These are phyloP conservation scores for Suillus alpinus DNA, from an alignment of 768 basidiomycete species.

Conservation along the genomic window DNA sequence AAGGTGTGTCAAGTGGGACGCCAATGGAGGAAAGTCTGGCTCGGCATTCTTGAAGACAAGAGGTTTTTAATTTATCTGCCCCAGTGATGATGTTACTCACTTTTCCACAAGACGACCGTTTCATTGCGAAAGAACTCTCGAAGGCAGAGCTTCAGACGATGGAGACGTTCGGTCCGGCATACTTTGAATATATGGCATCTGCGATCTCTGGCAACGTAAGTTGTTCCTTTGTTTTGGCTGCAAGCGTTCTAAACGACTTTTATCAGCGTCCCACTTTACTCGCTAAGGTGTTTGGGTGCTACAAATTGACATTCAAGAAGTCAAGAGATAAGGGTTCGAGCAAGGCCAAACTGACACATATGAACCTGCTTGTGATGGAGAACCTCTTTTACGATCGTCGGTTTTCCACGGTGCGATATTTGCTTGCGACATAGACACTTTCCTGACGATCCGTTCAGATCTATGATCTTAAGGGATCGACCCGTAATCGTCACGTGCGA, in stretches of 20 bases:
- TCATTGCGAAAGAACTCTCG: slow-evolving; percentile 97
- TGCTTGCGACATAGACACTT: background rate
- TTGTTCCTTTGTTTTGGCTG: slow-evolving; percentile 10
- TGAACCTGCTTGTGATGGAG: slow-evolving; percentile 98
- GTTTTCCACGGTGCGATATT: slow-evolving; percentile 70
- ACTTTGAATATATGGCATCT: slow-evolving; percentile 98
- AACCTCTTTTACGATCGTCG: slow-evolving; percentile 92
- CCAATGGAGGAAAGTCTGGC: slow-evolving; percentile 93
- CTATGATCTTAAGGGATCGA: slow-evolving; percentile 96
- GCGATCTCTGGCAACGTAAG: slow-evolving; percentile 81
- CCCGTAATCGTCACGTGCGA: slow-evolving; percentile 88
- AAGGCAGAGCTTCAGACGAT: slow-evolving; percentile 88
- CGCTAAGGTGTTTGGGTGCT: slow-evolving; percentile 96
- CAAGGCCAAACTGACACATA: slow-evolving; percentile 78
- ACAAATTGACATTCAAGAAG: slow-evolving; percentile 88
- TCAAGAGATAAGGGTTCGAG: slow-evolving; percentile 61
- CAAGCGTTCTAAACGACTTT: slow-evolving; percentile 2
- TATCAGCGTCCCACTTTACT: slow-evolving; percentile 85
- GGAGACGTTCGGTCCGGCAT: slow-evolving; percentile 95
- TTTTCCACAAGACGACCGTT: slow-evolving; percentile 76
- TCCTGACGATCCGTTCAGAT: slow-evolving; percentile 50
- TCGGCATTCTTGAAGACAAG: slow-evolving; percentile 95
- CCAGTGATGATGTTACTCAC: slow-evolving; percentile 1
- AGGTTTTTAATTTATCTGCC: slow-evolving; percentile 47
- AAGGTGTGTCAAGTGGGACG: slow-evolving; percentile 94